Evolutionary conservation across 2,329 filamentous ascomycete species (phyloP).

Genomic region (Falciphora oryzae): DNA sequence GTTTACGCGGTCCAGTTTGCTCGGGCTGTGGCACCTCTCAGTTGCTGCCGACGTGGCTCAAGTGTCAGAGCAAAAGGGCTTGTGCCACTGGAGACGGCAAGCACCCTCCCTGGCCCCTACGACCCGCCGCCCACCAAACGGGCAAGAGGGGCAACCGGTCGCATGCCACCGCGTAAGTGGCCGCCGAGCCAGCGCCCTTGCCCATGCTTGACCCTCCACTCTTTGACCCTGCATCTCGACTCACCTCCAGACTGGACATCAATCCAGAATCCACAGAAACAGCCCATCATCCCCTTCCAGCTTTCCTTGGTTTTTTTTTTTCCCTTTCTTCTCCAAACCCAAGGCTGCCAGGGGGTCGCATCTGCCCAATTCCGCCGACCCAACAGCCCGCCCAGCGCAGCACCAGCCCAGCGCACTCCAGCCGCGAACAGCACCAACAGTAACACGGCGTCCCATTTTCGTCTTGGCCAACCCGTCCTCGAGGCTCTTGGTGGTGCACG

Average conservation of each 20-base stretch:
- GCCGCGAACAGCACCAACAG: neutral
- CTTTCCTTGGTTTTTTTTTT: neutral
- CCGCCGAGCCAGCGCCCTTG: neutral
- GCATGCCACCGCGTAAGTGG: constrained; percentile 3
- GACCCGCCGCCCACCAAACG: neutral
- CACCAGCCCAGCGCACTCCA: neutral
- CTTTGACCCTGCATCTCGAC: constrained; percentile 3
- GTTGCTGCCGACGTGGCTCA: neutral
- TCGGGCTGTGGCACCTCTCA: neutral
- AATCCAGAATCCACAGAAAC: no score
- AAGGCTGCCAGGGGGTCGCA: neutral
- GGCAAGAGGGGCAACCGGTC: constrained; percentile 6
- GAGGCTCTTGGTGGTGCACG: neutral
- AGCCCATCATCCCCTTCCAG: neutral
- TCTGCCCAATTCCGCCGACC: neutral
- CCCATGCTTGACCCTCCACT: neutral
- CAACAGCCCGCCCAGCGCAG: neutral
- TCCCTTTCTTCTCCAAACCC: neutral
- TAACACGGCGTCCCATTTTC: neutral
- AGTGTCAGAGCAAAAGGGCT: neutral
- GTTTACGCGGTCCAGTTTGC: neutral
- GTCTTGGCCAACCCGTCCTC: neutral
- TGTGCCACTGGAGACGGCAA: neutral
- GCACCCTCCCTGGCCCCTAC: neutral
- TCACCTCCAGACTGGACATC: neutral